phyloP scores from a whole-genome alignment of 108 stramenopile genomes.

The Thalassiosira profunda region DNA sequence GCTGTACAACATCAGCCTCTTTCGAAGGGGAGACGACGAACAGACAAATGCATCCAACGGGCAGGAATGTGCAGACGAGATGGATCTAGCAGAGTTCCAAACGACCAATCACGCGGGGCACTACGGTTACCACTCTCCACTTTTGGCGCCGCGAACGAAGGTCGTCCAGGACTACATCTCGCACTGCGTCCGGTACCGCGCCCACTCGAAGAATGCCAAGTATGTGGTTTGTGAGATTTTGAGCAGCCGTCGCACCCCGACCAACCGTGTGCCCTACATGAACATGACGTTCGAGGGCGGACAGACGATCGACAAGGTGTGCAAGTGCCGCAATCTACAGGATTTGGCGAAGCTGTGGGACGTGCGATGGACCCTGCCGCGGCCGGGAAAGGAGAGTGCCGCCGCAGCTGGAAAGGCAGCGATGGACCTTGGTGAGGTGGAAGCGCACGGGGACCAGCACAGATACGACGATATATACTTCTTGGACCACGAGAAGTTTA shows the following conservation, averaged over 20 bases:
- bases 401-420: not conserved
- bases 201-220: slow-evolving; percentile 92
- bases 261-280: slow-evolving; percentile 50
- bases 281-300: slow-evolving; percentile 57
- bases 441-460: slow-evolving; percentile 24
- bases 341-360: slow-evolving; percentile 82
- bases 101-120: slow-evolving; percentile 23
- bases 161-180: slow-evolving; percentile 90
- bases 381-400: not conserved
- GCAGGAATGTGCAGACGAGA: not conserved
- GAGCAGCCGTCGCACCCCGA: slow-evolving; percentile 79
- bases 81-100: slow-evolving; percentile 36
- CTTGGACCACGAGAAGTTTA: slow-evolving; percentile 42
- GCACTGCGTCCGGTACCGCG: slow-evolving; percentile 73
- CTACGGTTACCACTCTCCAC: slow-evolving; percentile 57
- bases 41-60: not conserved
- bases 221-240: slow-evolving; percentile 98
- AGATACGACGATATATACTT: slow-evolving; percentile 58
- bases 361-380: slow-evolving; percentile 39
- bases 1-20: slow-evolving; percentile 90
- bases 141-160: slow-evolving; percentile 72
- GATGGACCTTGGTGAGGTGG: not conserved
- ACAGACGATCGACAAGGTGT: slow-evolving; percentile 73
- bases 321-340: slow-evolving; percentile 65
- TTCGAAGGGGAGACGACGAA: slow-evolving; percentile 39